Percentiles rank a stretch among this genome's conserved stretches.
These are phyloP conservation scores for Priceomyces haplophilus DNA, from an alignment of 805 yeast species.

Conservation along the genomic window DNA sequence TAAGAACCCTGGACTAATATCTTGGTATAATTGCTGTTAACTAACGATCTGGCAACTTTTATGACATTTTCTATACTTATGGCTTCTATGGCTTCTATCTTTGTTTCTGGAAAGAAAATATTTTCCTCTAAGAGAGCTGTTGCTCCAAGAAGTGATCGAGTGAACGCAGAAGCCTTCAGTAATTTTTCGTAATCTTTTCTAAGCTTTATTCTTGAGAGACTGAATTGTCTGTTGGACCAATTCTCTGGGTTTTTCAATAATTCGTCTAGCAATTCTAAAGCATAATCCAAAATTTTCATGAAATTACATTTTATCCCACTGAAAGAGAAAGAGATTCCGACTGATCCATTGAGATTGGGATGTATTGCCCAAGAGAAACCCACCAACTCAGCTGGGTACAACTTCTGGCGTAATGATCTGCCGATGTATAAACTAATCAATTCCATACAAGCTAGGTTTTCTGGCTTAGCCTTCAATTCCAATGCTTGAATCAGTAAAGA, in stretches of 20 bases:
- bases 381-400: conserved; percentile 55
- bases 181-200: conserved; percentile 48
- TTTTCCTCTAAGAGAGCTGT: conserved; percentile 54
- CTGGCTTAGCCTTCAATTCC: conserved; percentile 19
- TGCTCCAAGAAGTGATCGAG: conserved; percentile 48
- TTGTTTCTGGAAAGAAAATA: conserved; percentile 52
- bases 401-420: conserved; percentile 29
- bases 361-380: conserved; percentile 56
- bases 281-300: conserved; percentile 25
- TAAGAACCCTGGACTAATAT: conserved; percentile 53
- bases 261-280: conserved; percentile 30
- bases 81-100: conserved; percentile 55
- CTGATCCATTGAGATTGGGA: conserved; percentile 54
- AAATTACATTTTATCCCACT: conserved; percentile 51
- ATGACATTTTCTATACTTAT: conserved; percentile 36
- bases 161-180: conserved; percentile 42
- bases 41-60: conserved; percentile 24
- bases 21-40: conserved; percentile 30
- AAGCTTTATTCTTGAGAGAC: conserved; percentile 44
- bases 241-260: conserved; percentile 10
- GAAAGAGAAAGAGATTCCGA: conserved; percentile 49
- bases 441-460: conserved; percentile 49
- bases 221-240: conserved; percentile 33
- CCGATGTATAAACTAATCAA: conserved; percentile 50
- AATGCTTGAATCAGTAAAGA: conserved; percentile 44